Evolutionary conservation across 1,139 yeast genomes (phyloP).

Genomic region (Blastobotrys niveus): DNA sequence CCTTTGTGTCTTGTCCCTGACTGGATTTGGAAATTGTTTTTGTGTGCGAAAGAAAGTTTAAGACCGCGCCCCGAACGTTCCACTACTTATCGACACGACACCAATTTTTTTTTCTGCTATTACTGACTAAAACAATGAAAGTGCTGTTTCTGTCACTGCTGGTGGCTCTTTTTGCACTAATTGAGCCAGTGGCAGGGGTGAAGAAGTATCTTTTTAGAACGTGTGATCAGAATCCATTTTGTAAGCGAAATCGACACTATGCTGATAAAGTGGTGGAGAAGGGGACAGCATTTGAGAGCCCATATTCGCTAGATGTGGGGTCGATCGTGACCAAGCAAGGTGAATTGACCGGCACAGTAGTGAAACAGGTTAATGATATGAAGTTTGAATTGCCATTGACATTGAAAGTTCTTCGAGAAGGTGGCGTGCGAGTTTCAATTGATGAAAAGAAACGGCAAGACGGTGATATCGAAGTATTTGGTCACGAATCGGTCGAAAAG

Average conservation of each 20-base stretch:
- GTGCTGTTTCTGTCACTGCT: conserved; percentile 6
- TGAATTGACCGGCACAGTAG: conserved; percentile 39
- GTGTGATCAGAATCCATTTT: conserved; percentile 81
- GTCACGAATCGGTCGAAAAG: conserved; percentile 24
- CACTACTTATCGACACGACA: not conserved
- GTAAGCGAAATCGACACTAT: conserved; percentile 71
- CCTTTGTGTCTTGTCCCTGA: not conserved
- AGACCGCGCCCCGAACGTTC: not conserved
- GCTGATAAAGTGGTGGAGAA: conserved; percentile 43
- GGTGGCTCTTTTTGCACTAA: conserved; percentile 12
- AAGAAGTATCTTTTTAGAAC: conserved; percentile 70
- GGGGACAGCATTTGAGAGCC: conserved; percentile 30
- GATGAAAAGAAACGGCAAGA: conserved; percentile 52
- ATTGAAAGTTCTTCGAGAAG: conserved; percentile 50
- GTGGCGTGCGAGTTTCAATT: conserved; percentile 52
- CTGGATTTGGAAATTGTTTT: too few species aligned
- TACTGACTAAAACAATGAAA: not conserved
- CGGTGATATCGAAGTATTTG: conserved; percentile 32
- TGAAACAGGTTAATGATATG: conserved; percentile 38
- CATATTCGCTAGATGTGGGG: conserved; percentile 49
- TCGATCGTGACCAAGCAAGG: conserved; percentile 36
- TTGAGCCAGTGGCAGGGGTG: conserved; percentile 40
- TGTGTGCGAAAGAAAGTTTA: not conserved
- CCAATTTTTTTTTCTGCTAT: not conserved
- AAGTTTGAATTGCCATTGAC: conserved; percentile 48